A percentile compares a stretch with the other conserved stretches of the same genome.
phyloP scores from a whole-genome alignment of 1,139 yeast species.

The Yamadazyma oceani region DNA sequence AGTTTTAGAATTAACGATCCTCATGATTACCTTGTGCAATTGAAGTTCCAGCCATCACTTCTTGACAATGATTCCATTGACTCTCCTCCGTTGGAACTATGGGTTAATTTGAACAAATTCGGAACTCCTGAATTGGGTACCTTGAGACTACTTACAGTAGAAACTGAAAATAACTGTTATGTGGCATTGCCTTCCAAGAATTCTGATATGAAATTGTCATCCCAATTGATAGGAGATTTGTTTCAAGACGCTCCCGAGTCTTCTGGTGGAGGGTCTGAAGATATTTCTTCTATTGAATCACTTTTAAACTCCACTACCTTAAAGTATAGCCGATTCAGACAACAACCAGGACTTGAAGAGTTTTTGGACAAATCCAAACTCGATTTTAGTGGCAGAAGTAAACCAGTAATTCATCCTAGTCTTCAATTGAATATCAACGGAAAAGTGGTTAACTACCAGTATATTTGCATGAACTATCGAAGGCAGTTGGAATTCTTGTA shows the following conservation, averaged over 20 bases:
- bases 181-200: conserved; percentile 40
- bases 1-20: conserved; percentile 30
- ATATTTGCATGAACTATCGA: conserved; percentile 41
- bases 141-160: conserved; percentile 45
- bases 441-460: conserved; percentile 38
- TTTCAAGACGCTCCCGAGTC: conserved; percentile 10
- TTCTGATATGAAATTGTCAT: conserved; percentile 48
- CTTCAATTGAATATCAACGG: conserved; percentile 40
- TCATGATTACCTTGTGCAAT: conserved; percentile 41
- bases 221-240: conserved; percentile 39
- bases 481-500: conserved; percentile 45
- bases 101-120: conserved; percentile 45
- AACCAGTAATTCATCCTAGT: conserved; percentile 36
- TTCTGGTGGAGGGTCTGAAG: conserved; percentile 1
- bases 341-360: conserved; percentile 48
- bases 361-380: conserved; percentile 41
- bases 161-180: conserved; percentile 43
- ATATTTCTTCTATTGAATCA: conserved; percentile 9
- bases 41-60: conserved; percentile 51
- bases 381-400: conserved; percentile 38
- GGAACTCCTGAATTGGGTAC: conserved; percentile 42
- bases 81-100: conserved; percentile 56
- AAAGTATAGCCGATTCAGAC: conserved; percentile 27
- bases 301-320: conserved; percentile 31
- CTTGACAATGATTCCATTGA: conserved; percentile 20